A percentile compares a stretch with the other conserved stretches of the same genome.
These are phyloP conservation scores for Ramularia endophylla DNA, from an alignment of 2,329 filamentous ascomycete genomes.

Conservation along the genomic window DNA sequence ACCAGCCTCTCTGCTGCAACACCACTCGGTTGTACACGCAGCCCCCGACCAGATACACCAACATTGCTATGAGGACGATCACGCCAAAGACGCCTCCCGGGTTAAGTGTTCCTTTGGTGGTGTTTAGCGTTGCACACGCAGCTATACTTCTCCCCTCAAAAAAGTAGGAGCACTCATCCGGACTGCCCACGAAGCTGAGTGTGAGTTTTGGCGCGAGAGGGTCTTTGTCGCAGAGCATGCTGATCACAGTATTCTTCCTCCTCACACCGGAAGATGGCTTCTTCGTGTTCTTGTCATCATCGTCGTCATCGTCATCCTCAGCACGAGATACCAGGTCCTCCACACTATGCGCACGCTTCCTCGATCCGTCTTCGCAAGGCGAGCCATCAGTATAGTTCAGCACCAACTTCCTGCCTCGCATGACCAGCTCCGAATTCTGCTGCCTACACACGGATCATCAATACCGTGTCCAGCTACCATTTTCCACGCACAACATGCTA, in stretches of 20 bases:
- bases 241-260: constrained; percentile 79
- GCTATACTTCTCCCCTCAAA: constrained; percentile 86
- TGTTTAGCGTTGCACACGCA: constrained; percentile 69
- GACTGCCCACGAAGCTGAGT: constrained; percentile 73
- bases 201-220: constrained; percentile 61
- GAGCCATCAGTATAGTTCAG: constrained; percentile 48
- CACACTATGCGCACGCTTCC: constrained; percentile 21
- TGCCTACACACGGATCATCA: constrained; percentile 36
- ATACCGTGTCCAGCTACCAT: not conserved
- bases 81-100: constrained; percentile 79
- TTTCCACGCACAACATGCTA: constrained; percentile 9
- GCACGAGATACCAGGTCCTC: constrained; percentile 26
- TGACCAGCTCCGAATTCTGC: constrained; percentile 48
- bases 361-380: constrained; percentile 36
- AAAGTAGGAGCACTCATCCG: constrained; percentile 90
- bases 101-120: constrained; percentile 50
- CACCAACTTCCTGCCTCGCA: constrained; percentile 60
- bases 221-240: constrained; percentile 87
- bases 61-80: constrained; percentile 68
- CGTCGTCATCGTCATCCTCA: constrained; percentile 22
- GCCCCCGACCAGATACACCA: constrained; percentile 87
- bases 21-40: constrained; percentile 95
- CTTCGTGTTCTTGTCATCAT: constrained; percentile 20
- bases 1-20: constrained; percentile 89
- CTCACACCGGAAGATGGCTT: constrained; percentile 51